Evolutionary conservation across 305 asterid genomes (phyloP).

Genomic region (Fraxinus baroniana): DNA sequence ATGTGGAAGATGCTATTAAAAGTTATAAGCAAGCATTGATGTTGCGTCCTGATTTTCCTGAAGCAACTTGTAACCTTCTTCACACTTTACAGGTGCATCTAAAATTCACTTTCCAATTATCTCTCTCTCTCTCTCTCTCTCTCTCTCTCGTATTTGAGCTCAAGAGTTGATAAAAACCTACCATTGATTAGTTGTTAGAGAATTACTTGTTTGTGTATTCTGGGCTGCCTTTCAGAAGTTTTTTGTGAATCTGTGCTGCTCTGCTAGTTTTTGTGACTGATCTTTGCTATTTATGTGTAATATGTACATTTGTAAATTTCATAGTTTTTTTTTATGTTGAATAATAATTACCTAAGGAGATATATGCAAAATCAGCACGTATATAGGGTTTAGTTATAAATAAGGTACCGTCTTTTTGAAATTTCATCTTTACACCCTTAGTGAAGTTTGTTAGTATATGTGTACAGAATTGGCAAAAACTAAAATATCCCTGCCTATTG

Average conservation of each 20-base stretch:
- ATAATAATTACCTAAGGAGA: neutral
- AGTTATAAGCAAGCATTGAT: slow-evolving; percentile 87
- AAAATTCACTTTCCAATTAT: neutral
- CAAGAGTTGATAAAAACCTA: neutral
- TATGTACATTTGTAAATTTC: neutral
- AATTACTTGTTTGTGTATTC: neutral
- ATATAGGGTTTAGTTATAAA: neutral
- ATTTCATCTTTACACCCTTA: neutral
- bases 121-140: neutral
- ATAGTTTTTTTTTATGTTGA: slow-evolving; percentile 1
- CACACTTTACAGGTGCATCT: slow-evolving; percentile 82
- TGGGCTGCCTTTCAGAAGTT: slow-evolving; percentile 4
- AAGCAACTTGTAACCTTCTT: slow-evolving; percentile 98
- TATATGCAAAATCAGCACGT: neutral
- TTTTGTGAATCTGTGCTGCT: slow-evolving; percentile 15
- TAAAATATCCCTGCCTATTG: neutral
- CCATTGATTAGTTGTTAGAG: slow-evolving; percentile 1
- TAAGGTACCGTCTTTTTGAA: neutral
- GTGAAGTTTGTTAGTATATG: neutral
- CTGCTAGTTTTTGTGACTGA: slow-evolving; percentile 1
- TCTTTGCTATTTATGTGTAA: neutral
- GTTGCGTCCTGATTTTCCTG: slow-evolving; percentile 92
- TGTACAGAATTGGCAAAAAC: neutral
- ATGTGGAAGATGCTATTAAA: slow-evolving; percentile 86
- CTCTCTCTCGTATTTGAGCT: slow-evolving; percentile 5